These are phyloP conservation scores for Diaporthe sp. DNA, from an alignment of 2,329 filamentous ascomycete genomes.

Conservation along the genomic window DNA sequence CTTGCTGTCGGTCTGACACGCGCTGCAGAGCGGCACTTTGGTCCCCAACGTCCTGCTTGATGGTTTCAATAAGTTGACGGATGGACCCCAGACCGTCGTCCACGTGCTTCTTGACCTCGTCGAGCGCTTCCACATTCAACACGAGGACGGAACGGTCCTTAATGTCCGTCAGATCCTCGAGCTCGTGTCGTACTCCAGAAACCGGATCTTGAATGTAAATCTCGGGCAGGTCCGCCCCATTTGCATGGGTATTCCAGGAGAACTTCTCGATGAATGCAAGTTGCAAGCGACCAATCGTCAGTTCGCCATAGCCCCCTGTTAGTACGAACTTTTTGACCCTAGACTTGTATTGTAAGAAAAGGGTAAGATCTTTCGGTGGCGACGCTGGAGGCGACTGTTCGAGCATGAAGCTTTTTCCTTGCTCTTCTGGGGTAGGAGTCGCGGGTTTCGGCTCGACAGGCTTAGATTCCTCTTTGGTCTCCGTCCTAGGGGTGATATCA, in stretches of 20 bases:
- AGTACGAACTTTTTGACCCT: conserved; percentile 97
- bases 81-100: conserved; percentile 90
- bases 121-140: conserved; percentile 90
- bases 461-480: conserved; percentile 40
- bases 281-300: conserved; percentile 90
- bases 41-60: conserved; percentile 86
- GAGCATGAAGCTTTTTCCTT: conserved; percentile 66
- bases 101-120: conserved; percentile 96
- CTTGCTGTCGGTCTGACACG: conserved; percentile 91
- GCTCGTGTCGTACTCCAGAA: conserved; percentile 94
- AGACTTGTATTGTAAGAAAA: conserved; percentile 96
- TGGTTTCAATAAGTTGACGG: conserved; percentile 84
- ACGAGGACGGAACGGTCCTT: conserved; percentile 97
- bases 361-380: conserved; percentile 85
- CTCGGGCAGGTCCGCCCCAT: conserved; percentile 91
- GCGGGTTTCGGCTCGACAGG: conserved; percentile 37
- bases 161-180: conserved; percentile 92
- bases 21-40: conserved; percentile 86
- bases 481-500: conserved; percentile 44
- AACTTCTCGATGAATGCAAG: conserved; percentile 99
- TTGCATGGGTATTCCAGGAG: conserved; percentile 97
- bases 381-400: conserved; percentile 76
- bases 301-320: conserved; percentile 83
- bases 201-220: conserved; percentile 98
- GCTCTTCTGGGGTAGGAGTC: conserved; percentile 57